phyloP scores from a whole-genome alignment of 768 basidiomycete genomes.

The Gelatoporia subvermispora region DNA sequence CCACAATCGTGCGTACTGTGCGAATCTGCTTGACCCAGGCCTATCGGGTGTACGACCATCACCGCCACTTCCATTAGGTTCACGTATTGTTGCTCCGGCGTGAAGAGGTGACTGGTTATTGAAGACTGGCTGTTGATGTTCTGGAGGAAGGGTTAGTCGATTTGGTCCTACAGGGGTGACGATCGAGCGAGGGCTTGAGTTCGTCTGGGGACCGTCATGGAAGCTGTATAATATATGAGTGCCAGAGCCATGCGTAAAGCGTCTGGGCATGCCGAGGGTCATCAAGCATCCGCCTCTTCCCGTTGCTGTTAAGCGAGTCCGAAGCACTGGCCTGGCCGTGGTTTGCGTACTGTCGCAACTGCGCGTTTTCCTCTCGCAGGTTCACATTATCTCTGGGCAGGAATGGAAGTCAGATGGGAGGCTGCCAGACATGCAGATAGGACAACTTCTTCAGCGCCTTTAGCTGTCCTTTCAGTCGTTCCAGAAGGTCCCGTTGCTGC shows the following conservation, averaged over 20 bases:
- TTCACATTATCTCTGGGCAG: conserved; percentile 42
- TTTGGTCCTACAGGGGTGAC: conserved; percentile 53
- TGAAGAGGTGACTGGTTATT: conserved; percentile 17
- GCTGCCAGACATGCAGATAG: not conserved
- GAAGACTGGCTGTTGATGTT: conserved; percentile 48
- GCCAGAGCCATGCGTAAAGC: too few species aligned
- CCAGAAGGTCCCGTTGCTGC: conserved; percentile 49
- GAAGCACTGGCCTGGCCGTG: conserved; percentile 31
- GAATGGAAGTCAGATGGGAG: not conserved
- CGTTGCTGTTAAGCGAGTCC: conserved; percentile 45
- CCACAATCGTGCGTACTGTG: conserved; percentile 32
- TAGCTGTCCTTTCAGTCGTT: conserved; percentile 46
- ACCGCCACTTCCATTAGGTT: not conserved
- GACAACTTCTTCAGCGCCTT: conserved; percentile 46
- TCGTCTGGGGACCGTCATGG: conserved; percentile 15
- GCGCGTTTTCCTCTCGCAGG: conserved; percentile 45
- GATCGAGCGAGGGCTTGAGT: conserved; percentile 60
- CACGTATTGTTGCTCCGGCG: not conserved
- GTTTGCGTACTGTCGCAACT: conserved; percentile 34
- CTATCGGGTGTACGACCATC: conserved; percentile 23
- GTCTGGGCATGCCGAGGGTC: conserved; percentile 30
- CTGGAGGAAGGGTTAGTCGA: conserved; percentile 63
- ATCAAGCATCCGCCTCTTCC: conserved; percentile 58
- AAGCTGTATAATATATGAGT: conserved; percentile 7
- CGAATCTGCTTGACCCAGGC: conserved; percentile 47